These are phyloP conservation scores for Verbena officinalis DNA, from an alignment of 257 asterid species.

Conservation along the genomic window DNA sequence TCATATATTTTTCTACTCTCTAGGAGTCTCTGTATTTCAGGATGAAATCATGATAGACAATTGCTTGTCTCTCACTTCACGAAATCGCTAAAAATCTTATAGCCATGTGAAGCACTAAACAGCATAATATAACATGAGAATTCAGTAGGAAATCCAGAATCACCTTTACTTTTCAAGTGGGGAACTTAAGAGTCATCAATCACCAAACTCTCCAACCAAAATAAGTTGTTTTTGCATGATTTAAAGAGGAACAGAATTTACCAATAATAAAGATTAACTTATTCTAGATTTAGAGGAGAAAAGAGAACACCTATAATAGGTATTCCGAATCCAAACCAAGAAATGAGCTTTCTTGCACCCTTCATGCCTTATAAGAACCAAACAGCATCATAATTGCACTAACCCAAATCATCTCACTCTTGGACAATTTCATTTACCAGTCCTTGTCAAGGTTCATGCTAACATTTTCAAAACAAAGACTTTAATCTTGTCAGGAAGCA, in stretches of 20 bases:
- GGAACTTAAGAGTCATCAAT: not conserved
- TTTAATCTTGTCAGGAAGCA: not conserved
- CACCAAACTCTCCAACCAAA: not conserved
- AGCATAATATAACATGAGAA: not conserved
- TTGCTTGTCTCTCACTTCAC: not conserved
- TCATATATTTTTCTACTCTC: not conserved
- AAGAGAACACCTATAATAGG: slow-evolving; percentile 1
- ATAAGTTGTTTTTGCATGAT: slow-evolving; percentile 14
- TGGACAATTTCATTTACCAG: slow-evolving; percentile 4
- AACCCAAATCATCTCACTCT: not conserved
- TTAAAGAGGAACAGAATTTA: not conserved
- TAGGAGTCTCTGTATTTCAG: not conserved
- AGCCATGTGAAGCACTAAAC: not conserved
- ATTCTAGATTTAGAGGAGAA: not conserved
- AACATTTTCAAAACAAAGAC: not conserved
- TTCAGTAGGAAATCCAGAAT: not conserved
- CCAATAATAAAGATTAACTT: not conserved
- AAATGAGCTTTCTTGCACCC: not conserved
- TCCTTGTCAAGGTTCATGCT: slow-evolving; percentile 5
- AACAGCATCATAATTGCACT: not conserved
- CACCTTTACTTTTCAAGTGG: not conserved
- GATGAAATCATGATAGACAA: slow-evolving; percentile 13
- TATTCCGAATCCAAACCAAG: no score
- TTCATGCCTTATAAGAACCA: not conserved
- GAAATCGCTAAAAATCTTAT: slow-evolving; percentile 5